A percentile compares a stretch with the other conserved stretches of the same genome.
phyloP scores from a whole-genome alignment of 2,329 filamentous ascomycete species.

The Ceratocystis albifundus region DNA sequence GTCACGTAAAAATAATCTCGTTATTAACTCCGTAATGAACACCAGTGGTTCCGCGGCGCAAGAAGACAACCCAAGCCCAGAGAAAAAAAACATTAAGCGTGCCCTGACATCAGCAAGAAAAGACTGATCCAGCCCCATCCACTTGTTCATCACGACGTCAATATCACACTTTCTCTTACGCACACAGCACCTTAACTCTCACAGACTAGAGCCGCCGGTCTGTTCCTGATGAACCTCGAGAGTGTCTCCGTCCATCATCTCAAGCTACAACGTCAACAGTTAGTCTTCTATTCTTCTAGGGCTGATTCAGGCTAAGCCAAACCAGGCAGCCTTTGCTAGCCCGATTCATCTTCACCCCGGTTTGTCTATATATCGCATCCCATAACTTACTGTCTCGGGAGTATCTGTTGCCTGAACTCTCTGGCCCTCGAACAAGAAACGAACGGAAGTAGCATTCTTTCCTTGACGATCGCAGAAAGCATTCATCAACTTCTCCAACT shows the following conservation, averaged over 20 bases:
- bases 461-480: slow-evolving; percentile 96
- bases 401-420: slow-evolving; percentile 82
- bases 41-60: background rate
- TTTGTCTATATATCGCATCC: too few relatives aligned
- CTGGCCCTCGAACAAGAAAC: slow-evolving; percentile 93
- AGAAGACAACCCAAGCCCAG: slow-evolving; percentile 2
- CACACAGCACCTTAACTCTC: background rate
- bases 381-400: slow-evolving; percentile 68
- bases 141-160: background rate
- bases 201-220: slow-evolving; percentile 55
- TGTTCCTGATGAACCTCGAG: slow-evolving; percentile 98
- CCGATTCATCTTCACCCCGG: too few relatives aligned
- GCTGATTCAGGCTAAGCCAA: too few relatives aligned
- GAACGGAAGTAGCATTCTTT: slow-evolving; percentile 70
- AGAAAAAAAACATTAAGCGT: background rate
- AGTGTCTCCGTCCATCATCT: slow-evolving; percentile 92
- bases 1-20: background rate
- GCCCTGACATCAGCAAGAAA: background rate
- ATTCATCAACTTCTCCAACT: slow-evolving; percentile 95
- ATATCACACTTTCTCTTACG: background rate
- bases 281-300: background rate
- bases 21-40: slow-evolving; percentile 10
- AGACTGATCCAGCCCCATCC: background rate
- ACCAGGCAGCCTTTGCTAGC: too few relatives aligned
- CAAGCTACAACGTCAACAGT: slow-evolving; percentile 49